Evolutionary conservation across 2,329 filamentous ascomycete species (phyloP), one percentile per base, ranked within the genome.

Genomic region (Verticillium nonalfalfae): DNA sequence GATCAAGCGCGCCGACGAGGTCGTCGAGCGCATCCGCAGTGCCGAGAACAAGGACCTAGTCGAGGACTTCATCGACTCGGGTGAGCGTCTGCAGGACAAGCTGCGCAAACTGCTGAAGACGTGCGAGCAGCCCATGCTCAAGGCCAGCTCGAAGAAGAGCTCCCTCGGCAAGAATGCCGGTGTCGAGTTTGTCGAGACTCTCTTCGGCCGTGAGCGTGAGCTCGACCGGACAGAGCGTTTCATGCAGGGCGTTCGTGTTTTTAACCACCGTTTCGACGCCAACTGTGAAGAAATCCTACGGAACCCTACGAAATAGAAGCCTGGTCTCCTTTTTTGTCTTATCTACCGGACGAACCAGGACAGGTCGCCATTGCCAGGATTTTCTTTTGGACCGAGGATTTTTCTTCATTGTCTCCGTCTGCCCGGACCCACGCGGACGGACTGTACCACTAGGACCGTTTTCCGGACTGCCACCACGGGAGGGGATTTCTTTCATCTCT

Each of bases 71-170:
- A 87, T 98, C 67, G 89, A 90, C 66, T 90, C 89, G 57, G 95
- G 94, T 68, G 90, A 97, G 74, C 88, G 93, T 59, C 83, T 98
- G 39, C 96, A 90, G 78, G 85, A 89, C 66, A 92, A 91, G 73
- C 90, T 98, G 69, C 90, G 91, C 77, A 87, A 87, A 71, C 83
- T 98, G 14, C 87, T 98, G 72, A 96, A 96, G 79, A 82, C 89
- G 15, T 98, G 95, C 73, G 95, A 99, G 79, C 85, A 90, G 57
- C 96, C 91, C 73, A 99, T 99, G 95, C 90, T 95, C 80, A 92
- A 90, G 79, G 64, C 59, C 38, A 90, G 90, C 54, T 89, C 89
- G 68, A 94, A 92, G 82, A 85, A 91, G 76, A 85, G 87, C 63
- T 77, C 84, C 73, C 90, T 98, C 76, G 94, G 93, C 72, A 93